These are phyloP conservation scores for Cicer cuneatum DNA, from an alignment of 306 rosid genomes.

Conservation along the genomic window DNA sequence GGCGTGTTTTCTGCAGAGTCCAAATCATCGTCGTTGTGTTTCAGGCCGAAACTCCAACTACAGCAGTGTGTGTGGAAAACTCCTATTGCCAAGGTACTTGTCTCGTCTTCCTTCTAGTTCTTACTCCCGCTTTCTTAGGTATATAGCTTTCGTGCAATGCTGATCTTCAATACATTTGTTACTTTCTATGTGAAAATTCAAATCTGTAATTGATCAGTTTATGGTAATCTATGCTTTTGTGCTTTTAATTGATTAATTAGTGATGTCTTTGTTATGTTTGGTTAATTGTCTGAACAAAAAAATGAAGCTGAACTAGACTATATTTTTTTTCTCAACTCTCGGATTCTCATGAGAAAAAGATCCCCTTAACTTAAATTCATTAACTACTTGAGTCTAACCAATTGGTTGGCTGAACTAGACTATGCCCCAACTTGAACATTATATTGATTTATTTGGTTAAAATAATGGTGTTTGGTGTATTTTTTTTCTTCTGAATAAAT, in stretches of 20 bases:
- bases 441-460: slow-evolving; percentile 7
- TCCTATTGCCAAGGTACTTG: slow-evolving; percentile 27
- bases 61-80: not conserved
- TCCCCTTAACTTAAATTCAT: too few relatives aligned
- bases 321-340: too few relatives aligned
- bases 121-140: not conserved
- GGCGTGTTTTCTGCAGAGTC: not conserved
- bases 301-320: slow-evolving; percentile 6
- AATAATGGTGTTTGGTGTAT: not conserved
- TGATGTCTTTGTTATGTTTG: slow-evolving; percentile 23
- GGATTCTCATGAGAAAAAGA: too few relatives aligned
- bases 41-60: not conserved
- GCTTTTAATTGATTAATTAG: not conserved
- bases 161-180: not conserved
- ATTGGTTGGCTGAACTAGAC: not conserved
- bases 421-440: not conserved
- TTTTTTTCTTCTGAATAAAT: not conserved
- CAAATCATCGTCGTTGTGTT: not conserved
- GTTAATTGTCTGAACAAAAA: slow-evolving; percentile 27
- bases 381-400: too few relatives aligned
- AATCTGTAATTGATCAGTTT: not conserved
- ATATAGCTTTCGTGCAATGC: not conserved
- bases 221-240: not conserved
- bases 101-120: not conserved
- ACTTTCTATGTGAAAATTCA: not conserved